A percentile compares a stretch with the other conserved stretches of the same genome.
These are phyloP conservation scores for Fraxinus dipetala DNA, from an alignment of 305 asterid species.

Conservation along the genomic window DNA sequence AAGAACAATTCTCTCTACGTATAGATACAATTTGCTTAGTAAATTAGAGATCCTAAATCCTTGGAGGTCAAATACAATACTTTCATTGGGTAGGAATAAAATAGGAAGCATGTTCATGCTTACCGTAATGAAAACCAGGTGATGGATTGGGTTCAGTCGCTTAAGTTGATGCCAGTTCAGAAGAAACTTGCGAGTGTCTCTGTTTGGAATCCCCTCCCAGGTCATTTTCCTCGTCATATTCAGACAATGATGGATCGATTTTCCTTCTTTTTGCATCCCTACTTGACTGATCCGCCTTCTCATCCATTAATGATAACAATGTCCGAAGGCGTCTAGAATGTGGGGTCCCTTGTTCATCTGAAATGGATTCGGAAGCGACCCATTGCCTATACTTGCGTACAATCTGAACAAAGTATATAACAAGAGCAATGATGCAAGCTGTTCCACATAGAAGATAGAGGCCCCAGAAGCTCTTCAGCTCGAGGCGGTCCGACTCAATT, in stretches of 20 bases:
- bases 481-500: constrained; percentile 59
- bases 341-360: constrained; percentile 33
- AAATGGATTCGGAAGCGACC: constrained; percentile 22
- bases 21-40: not conserved
- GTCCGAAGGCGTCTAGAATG: constrained; percentile 59
- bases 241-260: constrained; percentile 46
- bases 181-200: constrained; percentile 23
- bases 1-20: not conserved
- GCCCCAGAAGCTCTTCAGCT: constrained; percentile 70
- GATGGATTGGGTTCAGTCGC: constrained; percentile 16
- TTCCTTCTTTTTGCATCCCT: constrained; percentile 56
- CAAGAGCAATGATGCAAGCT: constrained; percentile 44
- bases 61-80: not conserved
- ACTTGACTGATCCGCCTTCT: constrained; percentile 49
- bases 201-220: constrained; percentile 34
- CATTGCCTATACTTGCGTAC: constrained; percentile 38
- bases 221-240: constrained; percentile 31
- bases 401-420: constrained; percentile 54
- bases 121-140: not conserved
- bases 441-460: constrained; percentile 61
- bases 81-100: not conserved
- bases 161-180: constrained; percentile 21
- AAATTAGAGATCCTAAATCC: not conserved
- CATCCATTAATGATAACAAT: constrained; percentile 58
- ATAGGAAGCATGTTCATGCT: not conserved